Conservation (phyloP, 805 yeast genomes). For the Torulaspora franciscae region DNA sequence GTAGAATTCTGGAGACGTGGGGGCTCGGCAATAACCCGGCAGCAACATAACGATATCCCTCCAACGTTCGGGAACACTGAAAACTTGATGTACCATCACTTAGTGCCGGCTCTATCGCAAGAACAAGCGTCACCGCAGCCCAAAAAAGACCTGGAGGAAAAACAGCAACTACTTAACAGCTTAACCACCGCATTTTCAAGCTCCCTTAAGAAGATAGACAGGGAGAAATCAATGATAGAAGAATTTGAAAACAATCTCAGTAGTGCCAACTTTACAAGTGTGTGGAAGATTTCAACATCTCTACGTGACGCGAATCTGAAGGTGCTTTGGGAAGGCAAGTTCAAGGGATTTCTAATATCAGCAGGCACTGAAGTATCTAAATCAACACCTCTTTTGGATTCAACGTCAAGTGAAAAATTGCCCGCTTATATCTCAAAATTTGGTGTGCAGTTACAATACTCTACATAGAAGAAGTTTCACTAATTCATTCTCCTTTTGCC, state of each 20-base stretch:
- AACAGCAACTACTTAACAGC: constrained; percentile 25
- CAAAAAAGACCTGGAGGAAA: constrained; percentile 8
- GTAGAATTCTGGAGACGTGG: constrained; percentile 69
- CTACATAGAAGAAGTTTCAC: constrained; percentile 15
- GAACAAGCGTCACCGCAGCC: not conserved
- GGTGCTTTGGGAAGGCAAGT: constrained; percentile 83
- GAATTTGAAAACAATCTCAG: constrained; percentile 49
- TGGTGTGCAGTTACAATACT: constrained; percentile 33
- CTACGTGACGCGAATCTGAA: constrained; percentile 56
- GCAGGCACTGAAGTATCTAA: constrained; percentile 56
- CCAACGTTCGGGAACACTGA: constrained; percentile 5
- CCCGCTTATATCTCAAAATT: constrained; percentile 22
- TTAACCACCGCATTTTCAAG: constrained; percentile 33
- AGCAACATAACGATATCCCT: constrained; percentile 9
- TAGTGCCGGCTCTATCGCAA: constrained; percentile 10
- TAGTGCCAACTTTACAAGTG: constrained; percentile 58
- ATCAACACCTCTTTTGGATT: not conserved
- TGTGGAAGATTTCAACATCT: constrained; percentile 68
- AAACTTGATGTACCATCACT: constrained; percentile 19
- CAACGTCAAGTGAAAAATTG: constrained; percentile 1
- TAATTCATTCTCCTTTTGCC: constrained; percentile 30
- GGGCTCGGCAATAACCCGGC: constrained; percentile 4
- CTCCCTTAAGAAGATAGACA: constrained; percentile 29
- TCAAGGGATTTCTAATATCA: constrained; percentile 70
- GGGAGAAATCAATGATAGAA: constrained; percentile 43